phyloP scores from a whole-genome alignment of 2,329 filamentous ascomycete genomes.

The Pseudogymnoascus sp. region DNA sequence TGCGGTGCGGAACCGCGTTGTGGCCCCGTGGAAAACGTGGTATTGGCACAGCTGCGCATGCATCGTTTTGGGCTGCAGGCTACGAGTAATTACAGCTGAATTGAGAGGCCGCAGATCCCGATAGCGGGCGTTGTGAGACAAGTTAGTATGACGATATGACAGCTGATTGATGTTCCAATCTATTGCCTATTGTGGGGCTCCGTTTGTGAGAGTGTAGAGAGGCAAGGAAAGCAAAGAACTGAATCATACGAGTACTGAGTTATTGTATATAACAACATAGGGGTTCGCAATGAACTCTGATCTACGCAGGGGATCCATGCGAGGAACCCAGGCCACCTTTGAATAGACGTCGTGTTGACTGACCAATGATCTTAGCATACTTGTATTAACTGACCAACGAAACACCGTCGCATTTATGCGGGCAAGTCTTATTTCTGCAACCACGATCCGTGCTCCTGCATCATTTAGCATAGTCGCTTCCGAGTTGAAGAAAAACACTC shows the following conservation, averaged over 20 bases:
- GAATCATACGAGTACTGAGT: background rate
- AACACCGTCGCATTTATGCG: background rate
- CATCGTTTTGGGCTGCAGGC: background rate
- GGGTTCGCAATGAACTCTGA: background rate
- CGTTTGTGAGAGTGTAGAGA: background rate
- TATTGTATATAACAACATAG: background rate
- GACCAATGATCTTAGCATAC: no score
- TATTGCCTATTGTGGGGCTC: background rate
- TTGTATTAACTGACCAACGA: background rate
- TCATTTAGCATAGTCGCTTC: background rate
- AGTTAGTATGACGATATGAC: background rate
- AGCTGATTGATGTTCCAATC: background rate
- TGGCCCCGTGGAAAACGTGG: slow-evolving; percentile 3
- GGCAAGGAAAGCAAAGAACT: background rate
- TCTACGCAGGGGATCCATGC: slow-evolving; percentile 2
- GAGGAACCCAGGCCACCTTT: background rate
- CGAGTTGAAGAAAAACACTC: background rate
- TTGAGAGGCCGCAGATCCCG: background rate
- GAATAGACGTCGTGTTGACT: background rate
- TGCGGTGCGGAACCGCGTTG: background rate
- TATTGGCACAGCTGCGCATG: background rate
- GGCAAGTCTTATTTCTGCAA: background rate
- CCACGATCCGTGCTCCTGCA: background rate
- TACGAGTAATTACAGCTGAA: background rate
- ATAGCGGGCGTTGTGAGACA: background rate